These are phyloP conservation scores for Ichthyophthirius multifiliis DNA, from an alignment of 169 alveolate species.

Conservation along the genomic window DNA sequence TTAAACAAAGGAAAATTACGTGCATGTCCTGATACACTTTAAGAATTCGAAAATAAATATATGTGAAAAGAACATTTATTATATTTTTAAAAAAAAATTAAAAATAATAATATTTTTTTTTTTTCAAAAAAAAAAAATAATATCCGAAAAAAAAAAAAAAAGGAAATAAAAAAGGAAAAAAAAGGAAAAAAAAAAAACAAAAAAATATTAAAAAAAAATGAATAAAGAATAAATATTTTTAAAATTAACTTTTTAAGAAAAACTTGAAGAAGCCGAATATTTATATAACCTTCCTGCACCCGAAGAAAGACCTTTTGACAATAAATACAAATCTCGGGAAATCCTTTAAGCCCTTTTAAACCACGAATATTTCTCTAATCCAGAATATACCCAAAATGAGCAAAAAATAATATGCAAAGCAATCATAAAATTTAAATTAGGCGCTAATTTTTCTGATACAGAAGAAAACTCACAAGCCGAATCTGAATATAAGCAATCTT, in stretches of 20 bases:
- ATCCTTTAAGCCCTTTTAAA: constrained; percentile 18
- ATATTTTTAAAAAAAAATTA: too few relatives aligned
- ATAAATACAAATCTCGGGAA: constrained; percentile 53
- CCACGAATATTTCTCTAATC: neutral
- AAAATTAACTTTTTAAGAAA: constrained; percentile 4
- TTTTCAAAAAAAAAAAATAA: too few relatives aligned
- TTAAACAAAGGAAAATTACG: neutral
- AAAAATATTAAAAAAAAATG: too few relatives aligned
- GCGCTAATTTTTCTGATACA: constrained; percentile 56
- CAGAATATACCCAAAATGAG: neutral
- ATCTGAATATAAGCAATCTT: constrained; percentile 44
- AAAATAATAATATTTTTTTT: too few relatives aligned
- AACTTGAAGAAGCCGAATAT: constrained; percentile 31
- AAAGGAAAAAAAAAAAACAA: too few relatives aligned
- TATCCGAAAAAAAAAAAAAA: too few relatives aligned
- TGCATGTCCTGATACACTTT: neutral
- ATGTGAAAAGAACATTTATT: too few relatives aligned
- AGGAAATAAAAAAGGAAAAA: too few relatives aligned
- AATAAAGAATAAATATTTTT: neutral
- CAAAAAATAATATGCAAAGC: constrained; percentile 2
- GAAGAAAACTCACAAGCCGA: constrained; percentile 65
- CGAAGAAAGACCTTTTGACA: constrained; percentile 49
- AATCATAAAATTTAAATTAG: constrained; percentile 45
- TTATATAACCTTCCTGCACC: constrained; percentile 24
- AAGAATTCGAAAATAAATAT: neutral